Conservation (phyloP, 306 rosid species). For the barrel medic (Medicago truncatula) region DNA sequence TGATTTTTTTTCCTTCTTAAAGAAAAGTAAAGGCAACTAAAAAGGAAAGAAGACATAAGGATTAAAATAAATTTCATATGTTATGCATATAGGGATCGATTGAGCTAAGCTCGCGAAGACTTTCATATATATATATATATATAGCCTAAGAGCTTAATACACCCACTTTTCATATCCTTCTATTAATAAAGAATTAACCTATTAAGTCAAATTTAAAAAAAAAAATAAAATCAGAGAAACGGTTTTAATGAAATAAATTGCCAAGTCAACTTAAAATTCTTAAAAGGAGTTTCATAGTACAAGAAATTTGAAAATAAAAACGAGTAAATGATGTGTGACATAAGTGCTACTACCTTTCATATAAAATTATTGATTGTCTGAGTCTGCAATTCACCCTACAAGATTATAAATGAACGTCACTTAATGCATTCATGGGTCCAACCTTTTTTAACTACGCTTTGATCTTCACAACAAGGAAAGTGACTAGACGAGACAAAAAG, state of each 20-base stretch:
- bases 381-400: slow-evolving; percentile 6
- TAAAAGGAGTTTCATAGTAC: not conserved
- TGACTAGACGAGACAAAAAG: slow-evolving; percentile 41
- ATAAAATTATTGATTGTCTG: not conserved
- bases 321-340: not conserved
- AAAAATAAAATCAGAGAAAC: too few relatives aligned
- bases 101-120: too few relatives aligned
- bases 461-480: slow-evolving; percentile 29
- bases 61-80: too few relatives aligned
- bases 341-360: not conserved
- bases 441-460: not conserved
- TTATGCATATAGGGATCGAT: too few relatives aligned
- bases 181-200: too few relatives aligned
- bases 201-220: too few relatives aligned
- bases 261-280: not conserved
- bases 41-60: too few relatives aligned
- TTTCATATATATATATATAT: too few relatives aligned
- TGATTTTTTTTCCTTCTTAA: too few relatives aligned
- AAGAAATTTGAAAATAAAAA: not conserved
- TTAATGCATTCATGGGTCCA: slow-evolving; percentile 3
- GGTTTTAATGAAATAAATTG: not conserved
- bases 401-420: not conserved
- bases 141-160: too few relatives aligned
- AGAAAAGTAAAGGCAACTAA: too few relatives aligned
- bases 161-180: not conserved